phyloP scores from a whole-genome alignment of 2,329 filamentous ascomycete species.

The Knufia petricola region DNA sequence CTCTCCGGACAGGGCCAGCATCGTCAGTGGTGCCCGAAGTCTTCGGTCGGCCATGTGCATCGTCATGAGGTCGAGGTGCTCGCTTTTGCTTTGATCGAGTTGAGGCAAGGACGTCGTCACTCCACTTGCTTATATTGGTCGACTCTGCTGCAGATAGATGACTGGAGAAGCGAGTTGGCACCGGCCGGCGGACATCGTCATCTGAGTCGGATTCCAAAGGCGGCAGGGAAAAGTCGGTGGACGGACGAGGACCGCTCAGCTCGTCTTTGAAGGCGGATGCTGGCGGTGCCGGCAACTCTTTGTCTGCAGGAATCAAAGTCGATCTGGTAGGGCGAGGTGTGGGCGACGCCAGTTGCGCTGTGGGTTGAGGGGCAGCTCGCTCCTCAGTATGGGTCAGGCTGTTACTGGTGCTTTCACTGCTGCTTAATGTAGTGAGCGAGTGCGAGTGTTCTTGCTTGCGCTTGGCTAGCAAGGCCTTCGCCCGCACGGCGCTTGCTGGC shows the following conservation, averaged over 20 bases:
- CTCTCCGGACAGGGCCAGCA: slow-evolving; percentile 47
- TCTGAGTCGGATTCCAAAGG: slow-evolving; percentile 3
- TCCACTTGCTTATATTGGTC: slow-evolving; percentile 31
- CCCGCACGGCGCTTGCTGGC: slow-evolving; percentile 23
- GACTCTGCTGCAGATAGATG: slow-evolving; percentile 38
- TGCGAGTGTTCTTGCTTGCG: slow-evolving; percentile 16
- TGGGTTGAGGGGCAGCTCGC: neutral
- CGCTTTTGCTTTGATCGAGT: slow-evolving; percentile 76
- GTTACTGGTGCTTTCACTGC: neutral
- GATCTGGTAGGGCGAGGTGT: neutral
- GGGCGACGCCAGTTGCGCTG: neutral
- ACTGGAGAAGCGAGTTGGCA: slow-evolving; percentile 25
- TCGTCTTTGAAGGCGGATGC: neutral
- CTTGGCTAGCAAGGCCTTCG: slow-evolving; percentile 22
- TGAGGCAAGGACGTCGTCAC: slow-evolving; percentile 35
- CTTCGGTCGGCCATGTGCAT: slow-evolving; percentile 52
- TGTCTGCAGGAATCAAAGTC: neutral
- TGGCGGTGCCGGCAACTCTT: slow-evolving; percentile 1
- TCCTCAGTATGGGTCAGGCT: neutral
- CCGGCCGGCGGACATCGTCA: slow-evolving; percentile 4
- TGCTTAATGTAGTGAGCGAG: neutral
- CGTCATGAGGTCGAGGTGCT: slow-evolving; percentile 67
- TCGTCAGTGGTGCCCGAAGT: slow-evolving; percentile 43
- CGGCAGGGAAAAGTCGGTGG: slow-evolving; percentile 1
- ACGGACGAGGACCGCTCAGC: neutral